A percentile compares a stretch with the other conserved stretches of the same genome.
Conservation (phyloP, 495 filamentous ascomycete species). For the Trichoderma virens region DNA sequence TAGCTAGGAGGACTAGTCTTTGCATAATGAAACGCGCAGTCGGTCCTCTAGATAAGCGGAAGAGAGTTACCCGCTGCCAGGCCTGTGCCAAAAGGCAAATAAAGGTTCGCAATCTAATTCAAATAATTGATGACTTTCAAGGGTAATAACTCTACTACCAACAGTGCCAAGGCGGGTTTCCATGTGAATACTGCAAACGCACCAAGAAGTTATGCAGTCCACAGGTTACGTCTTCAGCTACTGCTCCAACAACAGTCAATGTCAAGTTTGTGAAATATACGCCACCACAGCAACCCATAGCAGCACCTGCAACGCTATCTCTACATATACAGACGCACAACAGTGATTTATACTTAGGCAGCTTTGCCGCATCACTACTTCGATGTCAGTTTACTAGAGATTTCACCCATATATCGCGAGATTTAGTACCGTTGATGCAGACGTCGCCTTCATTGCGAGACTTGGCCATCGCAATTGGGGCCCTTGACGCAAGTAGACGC, state of each 20-base stretch:
- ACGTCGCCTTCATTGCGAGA: neutral
- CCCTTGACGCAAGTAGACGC: neutral
- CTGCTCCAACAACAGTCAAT: neutral
- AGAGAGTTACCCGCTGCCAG: neutral
- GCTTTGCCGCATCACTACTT: neutral
- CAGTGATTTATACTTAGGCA: neutral
- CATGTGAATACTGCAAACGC: neutral
- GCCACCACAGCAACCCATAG: neutral
- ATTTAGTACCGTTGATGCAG: neutral
- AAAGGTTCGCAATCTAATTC: neutral
- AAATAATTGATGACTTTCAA: neutral
- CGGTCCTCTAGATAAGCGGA: neutral
- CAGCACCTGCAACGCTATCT: neutral
- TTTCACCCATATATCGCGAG: neutral
- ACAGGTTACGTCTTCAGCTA: neutral
- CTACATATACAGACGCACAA: neutral
- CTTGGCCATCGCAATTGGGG: neutral
- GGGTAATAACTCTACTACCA: neutral
- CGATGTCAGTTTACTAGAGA: neutral
- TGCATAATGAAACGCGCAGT: neutral
- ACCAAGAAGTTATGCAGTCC: neutral
- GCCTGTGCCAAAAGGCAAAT: neutral
- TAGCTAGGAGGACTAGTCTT: neutral
- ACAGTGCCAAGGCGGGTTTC: neutral
- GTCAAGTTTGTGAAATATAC: neutral